A percentile compares a stretch with the other conserved stretches of the same genome.
Evolutionary conservation across 805 yeast genomes (phyloP).

Genomic region (Kodamaea jinghongensis): DNA sequence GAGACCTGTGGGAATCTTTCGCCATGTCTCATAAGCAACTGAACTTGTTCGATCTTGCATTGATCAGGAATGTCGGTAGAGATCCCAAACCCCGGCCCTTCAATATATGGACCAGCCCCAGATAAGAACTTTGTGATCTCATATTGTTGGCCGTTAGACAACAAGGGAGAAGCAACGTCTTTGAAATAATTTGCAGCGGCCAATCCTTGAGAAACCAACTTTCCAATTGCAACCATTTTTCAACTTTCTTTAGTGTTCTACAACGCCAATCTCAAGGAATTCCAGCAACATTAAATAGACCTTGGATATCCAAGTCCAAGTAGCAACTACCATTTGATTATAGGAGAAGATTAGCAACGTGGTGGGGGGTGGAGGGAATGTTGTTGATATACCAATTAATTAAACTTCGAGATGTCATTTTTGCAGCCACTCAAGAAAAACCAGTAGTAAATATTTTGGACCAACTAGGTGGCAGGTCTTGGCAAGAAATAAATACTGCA

Average conservation of each 20-base stretch:
- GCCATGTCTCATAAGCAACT: conserved; percentile 73
- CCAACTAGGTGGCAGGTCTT: background rate
- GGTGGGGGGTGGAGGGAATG: too few relatives aligned
- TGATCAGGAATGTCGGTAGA: conserved; percentile 46
- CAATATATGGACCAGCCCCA: conserved; percentile 57
- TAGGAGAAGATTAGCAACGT: too few relatives aligned
- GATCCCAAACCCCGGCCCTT: conserved; percentile 53
- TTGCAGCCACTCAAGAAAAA: too few relatives aligned
- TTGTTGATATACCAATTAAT: too few relatives aligned
- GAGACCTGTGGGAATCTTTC: conserved; percentile 59
- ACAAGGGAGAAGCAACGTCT: conserved; percentile 39
- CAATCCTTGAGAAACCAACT: conserved; percentile 29
- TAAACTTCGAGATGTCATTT: too few relatives aligned
- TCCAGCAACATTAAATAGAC: too few relatives aligned
- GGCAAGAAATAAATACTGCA: too few relatives aligned
- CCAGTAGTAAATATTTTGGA: background rate
- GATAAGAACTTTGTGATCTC: conserved; percentile 51
- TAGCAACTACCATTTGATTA: too few relatives aligned
- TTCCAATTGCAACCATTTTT: conserved; percentile 30
- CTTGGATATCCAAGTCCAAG: too few relatives aligned
- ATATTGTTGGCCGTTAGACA: conserved; percentile 42
- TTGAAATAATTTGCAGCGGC: conserved; percentile 28
- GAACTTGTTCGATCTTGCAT: conserved; percentile 65
- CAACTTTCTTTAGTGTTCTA: background rate
- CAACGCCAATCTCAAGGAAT: too few relatives aligned